Evolutionary conservation across 352 stramenopile species (phyloP).

Genomic region (Pythium guiyangense): DNA sequence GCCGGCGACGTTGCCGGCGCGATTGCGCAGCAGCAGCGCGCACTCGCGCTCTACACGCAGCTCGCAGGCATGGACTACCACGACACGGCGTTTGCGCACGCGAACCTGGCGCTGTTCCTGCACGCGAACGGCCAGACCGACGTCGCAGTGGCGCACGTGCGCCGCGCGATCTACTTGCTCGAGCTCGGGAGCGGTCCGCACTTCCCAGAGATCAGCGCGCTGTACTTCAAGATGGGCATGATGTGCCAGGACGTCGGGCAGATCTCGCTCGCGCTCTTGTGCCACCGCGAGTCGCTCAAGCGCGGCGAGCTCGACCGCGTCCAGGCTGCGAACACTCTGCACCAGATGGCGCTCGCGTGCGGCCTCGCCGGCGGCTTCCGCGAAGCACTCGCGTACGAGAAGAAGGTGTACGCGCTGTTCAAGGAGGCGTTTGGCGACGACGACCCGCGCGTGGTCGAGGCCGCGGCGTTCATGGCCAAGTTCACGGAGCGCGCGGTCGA

Average conservation of each 20-base stretch:
- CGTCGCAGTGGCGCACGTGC: conserved; percentile 87
- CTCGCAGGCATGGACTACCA: conserved; percentile 91
- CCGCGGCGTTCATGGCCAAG: conserved; percentile 76
- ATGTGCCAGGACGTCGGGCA: conserved; percentile 92
- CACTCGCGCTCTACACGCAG: conserved; percentile 90
- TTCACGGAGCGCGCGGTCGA: conserved; percentile 89
- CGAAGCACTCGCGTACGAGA: conserved; percentile 87
- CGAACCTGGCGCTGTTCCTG: conserved; percentile 90
- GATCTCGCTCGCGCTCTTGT: conserved; percentile 82
- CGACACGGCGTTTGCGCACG: conserved; percentile 89
- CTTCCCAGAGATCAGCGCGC: conserved; percentile 86
- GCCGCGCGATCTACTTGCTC: conserved; percentile 91
- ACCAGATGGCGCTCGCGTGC: conserved; percentile 86
- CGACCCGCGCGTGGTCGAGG: conserved; percentile 76
- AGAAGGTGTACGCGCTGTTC: conserved; percentile 83
- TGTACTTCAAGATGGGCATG: conserved; percentile 94
- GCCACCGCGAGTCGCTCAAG: conserved; percentile 83
- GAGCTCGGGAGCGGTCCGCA: conserved; percentile 90
- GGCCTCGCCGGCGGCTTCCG: conserved; percentile 72
- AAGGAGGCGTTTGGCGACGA: conserved; percentile 80
- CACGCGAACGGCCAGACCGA: conserved; percentile 84
- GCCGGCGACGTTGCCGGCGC: conserved; percentile 86
- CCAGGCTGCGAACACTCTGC: conserved; percentile 83
- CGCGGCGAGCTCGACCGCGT: conserved; percentile 84
- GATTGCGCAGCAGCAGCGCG: conserved; percentile 86